Conservation (phyloP, 208 protist genomes). For the Crithidia thermophila region DNA sequence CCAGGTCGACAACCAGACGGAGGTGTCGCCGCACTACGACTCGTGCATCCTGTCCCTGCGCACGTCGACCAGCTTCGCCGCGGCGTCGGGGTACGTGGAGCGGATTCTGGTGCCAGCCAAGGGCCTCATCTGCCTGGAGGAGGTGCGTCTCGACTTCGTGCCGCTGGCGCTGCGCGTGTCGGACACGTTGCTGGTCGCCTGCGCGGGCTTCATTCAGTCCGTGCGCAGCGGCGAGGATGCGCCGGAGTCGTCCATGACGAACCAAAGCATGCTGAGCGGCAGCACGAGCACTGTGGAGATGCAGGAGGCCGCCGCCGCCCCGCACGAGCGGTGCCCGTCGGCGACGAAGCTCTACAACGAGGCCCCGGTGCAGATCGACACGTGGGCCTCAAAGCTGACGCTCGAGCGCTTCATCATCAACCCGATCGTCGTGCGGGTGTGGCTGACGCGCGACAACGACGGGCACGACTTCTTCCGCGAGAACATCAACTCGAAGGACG, state of each 20-base stretch:
- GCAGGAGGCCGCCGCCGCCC: constrained; percentile 24
- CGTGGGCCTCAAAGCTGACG: constrained; percentile 66
- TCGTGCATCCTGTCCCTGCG: constrained; percentile 76
- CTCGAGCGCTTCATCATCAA: constrained; percentile 90
- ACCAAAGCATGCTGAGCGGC: constrained; percentile 17
- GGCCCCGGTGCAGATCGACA: constrained; percentile 58
- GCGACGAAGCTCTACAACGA: constrained; percentile 43
- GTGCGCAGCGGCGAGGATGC: constrained; percentile 20
- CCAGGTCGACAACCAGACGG: constrained; percentile 90
- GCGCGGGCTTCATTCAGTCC: constrained; percentile 46
- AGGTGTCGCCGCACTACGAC: constrained; percentile 75
- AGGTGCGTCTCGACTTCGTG: constrained; percentile 77
- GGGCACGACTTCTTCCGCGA: constrained; percentile 86
- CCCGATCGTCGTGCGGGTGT: constrained; percentile 81
- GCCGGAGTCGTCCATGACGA: not conserved
- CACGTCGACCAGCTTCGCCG: constrained; percentile 29
- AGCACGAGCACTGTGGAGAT: constrained; percentile 21
- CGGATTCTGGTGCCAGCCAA: constrained; percentile 57
- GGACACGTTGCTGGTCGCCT: constrained; percentile 70
- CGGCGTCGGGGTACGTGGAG: constrained; percentile 62
- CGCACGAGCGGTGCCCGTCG: constrained; percentile 42
- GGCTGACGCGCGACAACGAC: constrained; percentile 76
- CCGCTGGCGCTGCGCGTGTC: constrained; percentile 82
- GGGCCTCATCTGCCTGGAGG: constrained; percentile 65
- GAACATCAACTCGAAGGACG: constrained; percentile 57